Evolutionary conservation across 2,329 filamentous ascomycete species (phyloP).

Genomic region (Diaporthe citrichinensis): DNA sequence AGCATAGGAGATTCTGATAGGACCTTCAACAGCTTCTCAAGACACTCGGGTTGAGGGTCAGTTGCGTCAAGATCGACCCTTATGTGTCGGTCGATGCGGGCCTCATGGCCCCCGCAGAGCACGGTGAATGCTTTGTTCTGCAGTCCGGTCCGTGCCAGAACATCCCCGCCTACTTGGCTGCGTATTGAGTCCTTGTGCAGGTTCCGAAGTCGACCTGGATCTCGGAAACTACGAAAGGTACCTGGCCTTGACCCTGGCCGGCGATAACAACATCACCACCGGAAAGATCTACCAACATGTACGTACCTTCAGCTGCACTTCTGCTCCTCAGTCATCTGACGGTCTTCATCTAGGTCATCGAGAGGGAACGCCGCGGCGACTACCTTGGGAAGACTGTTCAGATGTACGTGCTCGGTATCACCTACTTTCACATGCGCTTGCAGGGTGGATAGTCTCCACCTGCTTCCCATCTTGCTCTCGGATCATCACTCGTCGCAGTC

Average conservation of each 20-base stretch:
- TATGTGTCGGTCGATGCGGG: constrained; percentile 59
- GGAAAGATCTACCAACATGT: constrained; percentile 96
- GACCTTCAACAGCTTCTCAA: constrained; percentile 73
- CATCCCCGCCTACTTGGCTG: neutral
- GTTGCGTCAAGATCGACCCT: constrained; percentile 67
- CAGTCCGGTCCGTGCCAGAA: constrained; percentile 52
- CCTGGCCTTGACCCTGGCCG: constrained; percentile 83
- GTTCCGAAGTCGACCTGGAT: constrained; percentile 63
- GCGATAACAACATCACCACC: constrained; percentile 96
- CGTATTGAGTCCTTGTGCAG: constrained; percentile 37
- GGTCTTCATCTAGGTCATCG: constrained; percentile 48
- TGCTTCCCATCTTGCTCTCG: neutral
- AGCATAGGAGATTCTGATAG: constrained; percentile 32
- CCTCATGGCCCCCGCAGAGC: constrained; percentile 61
- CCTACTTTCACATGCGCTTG: neutral
- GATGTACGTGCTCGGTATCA: constrained; percentile 61
- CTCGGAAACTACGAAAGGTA: constrained; percentile 76
- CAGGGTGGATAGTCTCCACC: neutral
- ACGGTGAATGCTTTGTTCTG: constrained; percentile 92
- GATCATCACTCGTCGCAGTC: neutral
- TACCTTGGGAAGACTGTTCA: constrained; percentile 93
- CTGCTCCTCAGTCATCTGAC: constrained; percentile 26
- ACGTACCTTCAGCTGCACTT: constrained; percentile 67
- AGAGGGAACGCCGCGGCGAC: constrained; percentile 75
- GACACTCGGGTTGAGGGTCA: constrained; percentile 82